Percentiles rank a stretch among this genome's conserved stretches.
phyloP scores from a whole-genome alignment of 2,329 filamentous ascomycete species.

The Sarocladium oryzae region DNA sequence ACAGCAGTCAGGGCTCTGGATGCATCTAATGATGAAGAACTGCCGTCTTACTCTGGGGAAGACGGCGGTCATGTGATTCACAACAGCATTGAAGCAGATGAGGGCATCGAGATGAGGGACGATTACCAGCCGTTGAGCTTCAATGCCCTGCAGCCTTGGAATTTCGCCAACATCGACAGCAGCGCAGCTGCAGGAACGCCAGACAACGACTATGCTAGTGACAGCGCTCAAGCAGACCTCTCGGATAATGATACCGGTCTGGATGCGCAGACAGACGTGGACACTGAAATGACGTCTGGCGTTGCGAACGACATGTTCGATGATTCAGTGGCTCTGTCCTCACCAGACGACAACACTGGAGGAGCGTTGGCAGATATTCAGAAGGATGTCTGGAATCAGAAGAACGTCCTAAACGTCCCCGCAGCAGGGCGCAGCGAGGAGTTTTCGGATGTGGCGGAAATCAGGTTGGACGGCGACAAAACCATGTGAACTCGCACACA shows the following conservation, averaged over 20 bases:
- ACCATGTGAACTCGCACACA: constrained; percentile 8
- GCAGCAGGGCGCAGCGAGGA: constrained; percentile 27
- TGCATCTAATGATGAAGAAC: constrained; percentile 22
- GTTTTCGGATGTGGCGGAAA: constrained; percentile 41
- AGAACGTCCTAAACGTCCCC: constrained; percentile 33
- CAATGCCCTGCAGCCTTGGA: constrained; percentile 30
- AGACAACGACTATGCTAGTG: constrained; percentile 33
- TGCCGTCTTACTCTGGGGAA: constrained; percentile 25
- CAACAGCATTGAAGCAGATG: constrained; percentile 41
- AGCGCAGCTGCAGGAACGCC: constrained; percentile 25
- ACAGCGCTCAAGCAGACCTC: constrained; percentile 36
- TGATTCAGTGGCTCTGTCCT: background rate
- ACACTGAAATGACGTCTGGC: constrained; percentile 24
- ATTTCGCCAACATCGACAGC: constrained; percentile 32
- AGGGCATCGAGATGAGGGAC: constrained; percentile 36
- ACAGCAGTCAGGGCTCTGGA: constrained; percentile 22
- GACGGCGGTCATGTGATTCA: constrained; percentile 24
- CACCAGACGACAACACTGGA: background rate
- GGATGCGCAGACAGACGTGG: constrained; percentile 13
- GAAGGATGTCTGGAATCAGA: constrained; percentile 8
- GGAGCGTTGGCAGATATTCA: background rate
- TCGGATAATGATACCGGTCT: constrained; percentile 26
- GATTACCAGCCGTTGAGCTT: constrained; percentile 26
- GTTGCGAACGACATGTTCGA: constrained; percentile 4
- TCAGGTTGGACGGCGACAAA: constrained; percentile 38